Evolutionary conservation across 2,329 filamentous ascomycete genomes (phyloP).

Genomic region (Aspergillus hiratsukae): DNA sequence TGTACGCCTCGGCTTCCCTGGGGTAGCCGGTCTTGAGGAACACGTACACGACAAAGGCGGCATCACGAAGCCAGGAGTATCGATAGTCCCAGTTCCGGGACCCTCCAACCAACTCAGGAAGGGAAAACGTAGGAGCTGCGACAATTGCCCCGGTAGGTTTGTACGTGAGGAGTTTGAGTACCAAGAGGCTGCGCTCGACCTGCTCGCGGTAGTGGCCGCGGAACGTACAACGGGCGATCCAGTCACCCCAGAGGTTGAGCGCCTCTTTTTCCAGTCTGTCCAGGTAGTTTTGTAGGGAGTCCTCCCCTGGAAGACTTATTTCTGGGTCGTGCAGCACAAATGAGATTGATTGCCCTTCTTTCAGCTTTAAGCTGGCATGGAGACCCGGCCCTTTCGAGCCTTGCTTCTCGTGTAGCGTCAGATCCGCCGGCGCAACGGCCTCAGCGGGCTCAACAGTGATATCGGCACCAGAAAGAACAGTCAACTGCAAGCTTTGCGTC

Average conservation of each 20-base stretch:
- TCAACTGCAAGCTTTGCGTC: conserved; percentile 59
- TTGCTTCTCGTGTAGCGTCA: conserved; percentile 50
- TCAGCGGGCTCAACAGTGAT: conserved; percentile 37
- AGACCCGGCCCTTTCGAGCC: conserved; percentile 60
- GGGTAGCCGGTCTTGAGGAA: conserved; percentile 71
- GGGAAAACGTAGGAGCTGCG: conserved; percentile 70
- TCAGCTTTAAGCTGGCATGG: conserved; percentile 54
- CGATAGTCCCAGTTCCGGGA: conserved; percentile 48
- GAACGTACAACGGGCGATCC: conserved; percentile 67
- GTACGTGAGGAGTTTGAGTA: conserved; percentile 71
- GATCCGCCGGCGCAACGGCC: conserved; percentile 48
- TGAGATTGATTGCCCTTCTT: conserved; percentile 64
- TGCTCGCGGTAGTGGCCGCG: conserved; percentile 69
- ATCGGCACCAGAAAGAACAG: conserved; percentile 61
- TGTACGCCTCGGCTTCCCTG: conserved; percentile 72
- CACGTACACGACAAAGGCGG: conserved; percentile 72
- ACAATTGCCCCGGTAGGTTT: conserved; percentile 75
- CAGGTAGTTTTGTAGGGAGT: conserved; percentile 56
- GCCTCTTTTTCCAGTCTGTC: conserved; percentile 64
- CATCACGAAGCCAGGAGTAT: conserved; percentile 73
- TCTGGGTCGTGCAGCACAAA: conserved; percentile 64
- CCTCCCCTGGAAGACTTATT: conserved; percentile 52
- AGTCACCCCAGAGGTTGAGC: conserved; percentile 67
- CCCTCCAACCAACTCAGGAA: conserved; percentile 72
- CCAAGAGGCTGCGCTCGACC: conserved; percentile 65